Evolutionary conservation across 768 basidiomycete genomes (phyloP).

Genomic region (Leccinellum rugosiceps): DNA sequence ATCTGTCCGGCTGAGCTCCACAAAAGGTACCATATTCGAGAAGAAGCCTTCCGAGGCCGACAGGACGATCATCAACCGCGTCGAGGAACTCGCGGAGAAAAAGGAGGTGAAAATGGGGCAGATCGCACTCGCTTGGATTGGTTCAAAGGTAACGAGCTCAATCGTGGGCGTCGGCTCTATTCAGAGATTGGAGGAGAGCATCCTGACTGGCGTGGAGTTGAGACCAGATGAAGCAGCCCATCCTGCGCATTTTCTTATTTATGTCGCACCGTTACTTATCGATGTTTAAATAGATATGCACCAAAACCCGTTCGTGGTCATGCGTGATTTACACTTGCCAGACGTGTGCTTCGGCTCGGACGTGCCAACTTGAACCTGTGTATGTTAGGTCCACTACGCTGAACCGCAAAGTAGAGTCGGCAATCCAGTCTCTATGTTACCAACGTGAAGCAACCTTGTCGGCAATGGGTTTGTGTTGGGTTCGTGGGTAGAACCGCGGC

Average conservation of each 20-base stretch:
- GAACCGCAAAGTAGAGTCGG: neutral
- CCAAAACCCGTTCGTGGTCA: slow-evolving; percentile 22
- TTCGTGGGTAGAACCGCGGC: too few relatives aligned
- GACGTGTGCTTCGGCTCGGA: neutral
- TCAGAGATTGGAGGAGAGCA: slow-evolving; percentile 29
- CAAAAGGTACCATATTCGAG: slow-evolving; percentile 30
- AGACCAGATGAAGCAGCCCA: slow-evolving; percentile 27
- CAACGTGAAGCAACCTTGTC: too few relatives aligned
- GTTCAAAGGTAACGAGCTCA: slow-evolving; percentile 40
- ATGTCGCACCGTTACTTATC: neutral
- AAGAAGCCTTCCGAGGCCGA: slow-evolving; percentile 30
- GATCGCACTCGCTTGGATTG: slow-evolving; percentile 44
- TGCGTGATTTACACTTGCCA: neutral
- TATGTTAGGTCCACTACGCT: neutral
- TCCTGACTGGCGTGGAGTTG: slow-evolving; percentile 24
- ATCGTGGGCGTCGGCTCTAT: slow-evolving; percentile 42
- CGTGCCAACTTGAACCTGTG: neutral
- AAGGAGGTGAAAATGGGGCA: slow-evolving; percentile 42
- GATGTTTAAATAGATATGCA: slow-evolving; percentile 12
- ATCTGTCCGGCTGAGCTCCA: slow-evolving; percentile 19
- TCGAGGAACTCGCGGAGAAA: slow-evolving; percentile 42
- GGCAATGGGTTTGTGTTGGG: too few relatives aligned
- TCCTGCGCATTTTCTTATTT: slow-evolving; percentile 11
- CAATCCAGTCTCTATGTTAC: neutral
- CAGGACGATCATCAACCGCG: slow-evolving; percentile 37